Conservation (phyloP, 2,329 filamentous ascomycete genomes). For the Pyrenophora teres region DNA sequence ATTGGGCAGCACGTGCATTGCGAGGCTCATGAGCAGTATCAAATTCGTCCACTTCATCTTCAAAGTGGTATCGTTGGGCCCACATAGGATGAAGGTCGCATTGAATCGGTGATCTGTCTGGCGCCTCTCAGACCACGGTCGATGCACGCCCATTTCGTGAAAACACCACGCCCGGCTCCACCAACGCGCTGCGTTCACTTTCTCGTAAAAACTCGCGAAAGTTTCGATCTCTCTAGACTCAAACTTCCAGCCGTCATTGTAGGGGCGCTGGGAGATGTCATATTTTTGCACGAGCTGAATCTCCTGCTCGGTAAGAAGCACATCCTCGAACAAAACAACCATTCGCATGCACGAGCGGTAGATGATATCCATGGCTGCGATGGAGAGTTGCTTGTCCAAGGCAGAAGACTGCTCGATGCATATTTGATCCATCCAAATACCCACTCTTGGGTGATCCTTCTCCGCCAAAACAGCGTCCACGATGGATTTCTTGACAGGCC, state of each 20-base stretch:
- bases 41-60: conserved; percentile 18
- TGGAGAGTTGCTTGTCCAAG: conserved; percentile 8
- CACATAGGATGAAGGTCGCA: conserved; percentile 17
- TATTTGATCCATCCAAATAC: conserved; percentile 25
- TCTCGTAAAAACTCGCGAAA: conserved; percentile 7
- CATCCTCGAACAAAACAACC: conserved; percentile 16
- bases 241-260: not conserved
- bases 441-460: conserved; percentile 15
- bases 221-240: not conserved
- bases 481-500: conserved; percentile 19
- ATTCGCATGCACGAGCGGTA: conserved; percentile 17
- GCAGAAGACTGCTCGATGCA: conserved; percentile 13
- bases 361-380: conserved; percentile 23
- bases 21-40: conserved; percentile 1
- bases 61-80: conserved; percentile 6
- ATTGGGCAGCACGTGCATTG: not conserved
- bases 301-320: conserved; percentile 9
- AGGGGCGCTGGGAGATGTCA: not conserved
- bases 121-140: conserved; percentile 14
- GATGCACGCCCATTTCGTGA: conserved; percentile 18
- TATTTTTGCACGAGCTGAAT: conserved; percentile 6
- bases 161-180: conserved; percentile 21
- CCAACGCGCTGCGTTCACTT: conserved; percentile 14
- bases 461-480: conserved; percentile 17
- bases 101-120: conserved; percentile 8